phyloP scores from a whole-genome alignment of 805 yeast genomes.

The Hagleromyces aurorensis region DNA sequence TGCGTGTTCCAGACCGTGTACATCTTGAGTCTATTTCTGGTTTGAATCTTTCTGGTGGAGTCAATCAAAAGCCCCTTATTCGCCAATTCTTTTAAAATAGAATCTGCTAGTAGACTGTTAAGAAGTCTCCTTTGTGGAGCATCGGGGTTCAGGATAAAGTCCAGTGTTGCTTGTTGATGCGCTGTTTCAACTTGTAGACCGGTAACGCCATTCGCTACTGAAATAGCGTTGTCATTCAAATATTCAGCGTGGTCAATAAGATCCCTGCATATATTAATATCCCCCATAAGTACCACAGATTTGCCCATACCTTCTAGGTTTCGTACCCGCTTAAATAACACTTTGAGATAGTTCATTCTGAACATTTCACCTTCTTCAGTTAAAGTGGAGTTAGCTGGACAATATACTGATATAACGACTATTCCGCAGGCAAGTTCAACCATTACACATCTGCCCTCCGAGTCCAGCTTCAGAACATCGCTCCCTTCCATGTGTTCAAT shows the following conservation, averaged over 20 bases:
- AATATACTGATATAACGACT: constrained; percentile 63
- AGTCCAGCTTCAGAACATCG: constrained; percentile 44
- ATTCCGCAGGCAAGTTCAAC: constrained; percentile 59
- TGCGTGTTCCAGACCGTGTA: constrained; percentile 91
- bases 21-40: constrained; percentile 47
- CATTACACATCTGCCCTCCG: constrained; percentile 78
- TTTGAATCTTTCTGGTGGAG: constrained; percentile 48
- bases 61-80: constrained; percentile 46
- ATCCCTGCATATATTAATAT: constrained; percentile 74
- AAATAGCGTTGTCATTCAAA: constrained; percentile 26
- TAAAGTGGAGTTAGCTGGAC: constrained; percentile 83
- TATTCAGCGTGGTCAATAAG: constrained; percentile 75
- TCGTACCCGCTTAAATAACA: constrained; percentile 54
- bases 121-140: constrained; percentile 37
- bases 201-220: constrained; percentile 34
- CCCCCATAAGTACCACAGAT: constrained; percentile 77
- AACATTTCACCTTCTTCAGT: constrained; percentile 59
- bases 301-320: constrained; percentile 51
- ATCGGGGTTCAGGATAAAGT: constrained; percentile 31
- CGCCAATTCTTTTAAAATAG: constrained; percentile 26
- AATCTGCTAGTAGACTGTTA: constrained; percentile 38
- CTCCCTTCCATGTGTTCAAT: constrained; percentile 30
- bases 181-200: constrained; percentile 29
- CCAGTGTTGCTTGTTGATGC: constrained; percentile 30
- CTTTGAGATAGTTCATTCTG: constrained; percentile 48